Evolutionary conservation across 2,329 filamentous ascomycete species (phyloP), one percentile per base, ranked within the genome.

Genomic region (Cladosporium austrohemisphaericum): DNA sequence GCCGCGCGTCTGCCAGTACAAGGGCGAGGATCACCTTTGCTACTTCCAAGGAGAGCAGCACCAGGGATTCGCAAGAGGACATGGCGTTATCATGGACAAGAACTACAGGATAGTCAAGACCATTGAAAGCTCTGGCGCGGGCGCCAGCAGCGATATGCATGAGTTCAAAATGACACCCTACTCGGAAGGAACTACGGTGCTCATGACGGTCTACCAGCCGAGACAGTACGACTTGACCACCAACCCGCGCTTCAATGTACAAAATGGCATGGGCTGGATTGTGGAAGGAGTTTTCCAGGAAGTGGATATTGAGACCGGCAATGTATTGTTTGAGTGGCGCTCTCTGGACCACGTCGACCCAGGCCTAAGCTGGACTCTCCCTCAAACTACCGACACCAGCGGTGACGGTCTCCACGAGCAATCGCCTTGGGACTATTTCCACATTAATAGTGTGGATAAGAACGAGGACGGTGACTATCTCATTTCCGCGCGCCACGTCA

Each of bases 301-400:
- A 60, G 66, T 79, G 25, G 73, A 80, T 49, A 76, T 79, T 33
- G 68, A 75, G 19, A 80, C 76, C 2, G 77, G 78, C 2, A 67
- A 74, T 32, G 62, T 83, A 3, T 53, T 81, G 9, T 83, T 82
- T 54, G 78, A 83, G 55, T 83, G 79, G 80, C 71, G 71, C 23
- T 76, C 75, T 54, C 64, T 81, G 8, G 77, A 81, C 50, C 76
- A 81, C 60, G 68, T 80, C n/a, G 67, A 71, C 35, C 76, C 76
- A 1, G 68, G 71, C 32, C 71, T 75, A 68, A 67, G 60, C 60
- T 65, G 73, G 63, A 76, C 73, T 28, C 65, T 66, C 50, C 72
- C 74, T 5, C 63, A 62, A 19, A 67, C 69, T 23, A 68, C 66
- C 2, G 67, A 68, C 50, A 68, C 65, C 1, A 66, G 72, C 23